These are phyloP conservation scores for Boletus subparvulus DNA, from an alignment of 768 basidiomycete species.

Conservation along the genomic window DNA sequence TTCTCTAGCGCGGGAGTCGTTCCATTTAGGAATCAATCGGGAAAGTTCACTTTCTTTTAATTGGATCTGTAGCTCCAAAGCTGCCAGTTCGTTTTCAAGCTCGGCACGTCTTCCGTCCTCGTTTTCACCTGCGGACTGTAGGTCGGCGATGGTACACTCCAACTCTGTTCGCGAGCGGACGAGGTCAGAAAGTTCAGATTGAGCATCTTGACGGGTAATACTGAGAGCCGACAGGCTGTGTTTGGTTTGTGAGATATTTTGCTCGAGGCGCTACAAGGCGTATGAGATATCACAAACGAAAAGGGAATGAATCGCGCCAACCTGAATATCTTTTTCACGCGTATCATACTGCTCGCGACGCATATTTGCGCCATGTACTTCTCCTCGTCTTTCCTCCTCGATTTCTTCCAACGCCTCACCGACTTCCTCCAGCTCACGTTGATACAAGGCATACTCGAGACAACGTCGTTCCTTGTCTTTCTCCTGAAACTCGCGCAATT, in stretches of 20 bases:
- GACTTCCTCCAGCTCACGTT: slow-evolving; percentile 88
- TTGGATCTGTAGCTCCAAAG: slow-evolving; percentile 58
- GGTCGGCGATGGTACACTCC: slow-evolving; percentile 78
- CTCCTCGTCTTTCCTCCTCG: slow-evolving; percentile 75
- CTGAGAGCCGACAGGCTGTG: slow-evolving; percentile 70
- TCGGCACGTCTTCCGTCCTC: slow-evolving; percentile 63
- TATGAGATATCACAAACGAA: neutral
- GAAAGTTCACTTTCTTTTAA: slow-evolving; percentile 62
- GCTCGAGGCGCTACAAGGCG: slow-evolving; percentile 63
- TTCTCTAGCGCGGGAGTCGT: slow-evolving; percentile 51
- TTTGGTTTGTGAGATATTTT: slow-evolving; percentile 64
- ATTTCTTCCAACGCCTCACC: slow-evolving; percentile 83
- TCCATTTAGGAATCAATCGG: slow-evolving; percentile 71
- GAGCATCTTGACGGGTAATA: slow-evolving; percentile 71
- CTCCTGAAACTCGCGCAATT: slow-evolving; percentile 93
- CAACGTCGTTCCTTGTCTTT: slow-evolving; percentile 94
- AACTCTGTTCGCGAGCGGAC: slow-evolving; percentile 83
- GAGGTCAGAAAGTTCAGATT: slow-evolving; percentile 83
- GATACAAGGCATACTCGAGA: slow-evolving; percentile 92
- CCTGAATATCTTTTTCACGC: slow-evolving; percentile 84
- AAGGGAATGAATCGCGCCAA: slow-evolving; percentile 30
- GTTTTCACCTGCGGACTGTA: slow-evolving; percentile 61
- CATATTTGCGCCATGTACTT: slow-evolving; percentile 82
- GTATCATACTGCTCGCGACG: slow-evolving; percentile 79
- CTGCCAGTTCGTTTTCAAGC: slow-evolving; percentile 62